Percentiles rank a stretch among this genome's conserved stretches.
Evolutionary conservation across 305 asterid species (phyloP).

Genomic region (Fraxinus xanthoxyloides): DNA sequence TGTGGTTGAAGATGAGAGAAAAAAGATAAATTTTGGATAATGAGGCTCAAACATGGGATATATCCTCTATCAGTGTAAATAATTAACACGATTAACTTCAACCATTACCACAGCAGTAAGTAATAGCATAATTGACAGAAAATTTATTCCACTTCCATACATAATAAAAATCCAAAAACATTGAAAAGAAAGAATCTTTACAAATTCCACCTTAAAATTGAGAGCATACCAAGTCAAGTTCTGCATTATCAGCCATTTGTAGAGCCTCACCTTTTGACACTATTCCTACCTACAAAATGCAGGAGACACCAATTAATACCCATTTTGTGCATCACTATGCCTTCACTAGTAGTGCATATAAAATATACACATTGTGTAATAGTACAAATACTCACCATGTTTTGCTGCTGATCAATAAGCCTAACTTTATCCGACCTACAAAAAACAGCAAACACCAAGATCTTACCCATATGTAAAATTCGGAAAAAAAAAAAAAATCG

Average conservation of each 20-base stretch:
- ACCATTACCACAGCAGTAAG: neutral
- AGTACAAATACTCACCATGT: constrained; percentile 61
- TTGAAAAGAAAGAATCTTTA: neutral
- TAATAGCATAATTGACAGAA: neutral
- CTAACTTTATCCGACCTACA: constrained; percentile 85
- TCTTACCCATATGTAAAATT: neutral
- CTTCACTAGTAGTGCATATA: neutral
- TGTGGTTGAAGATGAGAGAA: too few species aligned
- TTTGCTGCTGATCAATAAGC: constrained; percentile 85
- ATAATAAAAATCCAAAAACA: neutral
- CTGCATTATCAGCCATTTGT: constrained; percentile 88
- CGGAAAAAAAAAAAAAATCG: constrained; percentile 1
- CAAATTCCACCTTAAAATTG: neutral
- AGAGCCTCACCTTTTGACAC: constrained; percentile 76
- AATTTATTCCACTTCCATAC: neutral
- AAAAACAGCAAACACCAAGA: constrained; percentile 24
- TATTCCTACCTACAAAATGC: constrained; percentile 65
- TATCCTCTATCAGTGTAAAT: neutral
- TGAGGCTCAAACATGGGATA: neutral
- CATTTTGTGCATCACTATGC: neutral
- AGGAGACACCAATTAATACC: constrained; percentile 22
- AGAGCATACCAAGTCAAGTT: constrained; percentile 84
- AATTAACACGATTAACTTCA: neutral
- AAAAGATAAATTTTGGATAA: neutral
- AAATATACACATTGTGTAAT: neutral